Percentiles rank a stretch among this genome's conserved stretches.
Conservation (phyloP, 2,329 filamentous ascomycete species). For the Neofusicoccum sp. region DNA sequence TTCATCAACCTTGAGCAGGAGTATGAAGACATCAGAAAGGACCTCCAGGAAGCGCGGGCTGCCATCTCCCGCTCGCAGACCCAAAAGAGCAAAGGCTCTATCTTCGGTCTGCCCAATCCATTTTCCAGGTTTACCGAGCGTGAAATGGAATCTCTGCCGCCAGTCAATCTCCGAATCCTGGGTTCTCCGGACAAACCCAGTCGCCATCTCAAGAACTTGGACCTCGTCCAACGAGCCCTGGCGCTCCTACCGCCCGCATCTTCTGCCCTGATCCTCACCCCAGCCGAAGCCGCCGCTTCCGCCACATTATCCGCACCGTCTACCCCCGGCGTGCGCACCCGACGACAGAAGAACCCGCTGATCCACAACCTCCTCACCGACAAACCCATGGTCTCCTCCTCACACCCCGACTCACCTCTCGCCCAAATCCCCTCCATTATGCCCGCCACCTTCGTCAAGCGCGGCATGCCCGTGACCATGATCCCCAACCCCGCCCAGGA, state of each 20-base stretch:
- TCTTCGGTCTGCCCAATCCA: conserved; percentile 43
- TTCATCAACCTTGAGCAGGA: conserved; percentile 96
- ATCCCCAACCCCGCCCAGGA: conserved; percentile 69
- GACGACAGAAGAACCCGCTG: conserved; percentile 75
- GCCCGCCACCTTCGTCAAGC: conserved; percentile 82
- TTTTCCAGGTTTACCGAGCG: conserved; percentile 47
- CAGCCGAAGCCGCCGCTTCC: conserved; percentile 74
- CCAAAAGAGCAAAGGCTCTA: conserved; percentile 19
- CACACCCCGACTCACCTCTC: conserved; percentile 64
- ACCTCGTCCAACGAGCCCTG: conserved; percentile 70
- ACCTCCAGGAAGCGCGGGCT: conserved; percentile 50
- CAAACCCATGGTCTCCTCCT: conserved; percentile 90
- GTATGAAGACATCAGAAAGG: conserved; percentile 67
- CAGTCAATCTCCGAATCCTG: conserved; percentile 26
- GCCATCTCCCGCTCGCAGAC: conserved; percentile 24
- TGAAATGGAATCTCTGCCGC: conserved; percentile 28
- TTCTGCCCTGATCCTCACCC: conserved; percentile 87
- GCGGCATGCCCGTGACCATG: conserved; percentile 85
- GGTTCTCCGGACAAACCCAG: conserved; percentile 24
- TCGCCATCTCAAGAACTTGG: conserved; percentile 70
- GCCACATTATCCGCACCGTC: conserved; percentile 35
- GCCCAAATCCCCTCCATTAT: conserved; percentile 36
- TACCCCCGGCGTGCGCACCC: conserved; percentile 54
- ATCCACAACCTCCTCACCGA: conserved; percentile 97
- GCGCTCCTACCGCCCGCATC: conserved; percentile 79